These are phyloP conservation scores for Ganoderma sp. DNA, from an alignment of 1,284 basidiomycete species.

Conservation along the genomic window DNA sequence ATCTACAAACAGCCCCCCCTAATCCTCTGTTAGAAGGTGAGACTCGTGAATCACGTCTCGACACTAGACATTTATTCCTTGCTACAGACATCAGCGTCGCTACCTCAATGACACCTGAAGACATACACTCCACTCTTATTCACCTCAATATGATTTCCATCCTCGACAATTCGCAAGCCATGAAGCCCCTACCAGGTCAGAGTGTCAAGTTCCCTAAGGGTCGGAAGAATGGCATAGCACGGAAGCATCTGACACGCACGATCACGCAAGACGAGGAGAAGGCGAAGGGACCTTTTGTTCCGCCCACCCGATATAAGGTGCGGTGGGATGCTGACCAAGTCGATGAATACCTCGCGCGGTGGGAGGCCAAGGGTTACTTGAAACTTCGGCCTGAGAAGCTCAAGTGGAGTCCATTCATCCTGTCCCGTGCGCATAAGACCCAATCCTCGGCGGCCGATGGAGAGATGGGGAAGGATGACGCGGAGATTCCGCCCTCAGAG, in stretches of 20 bases:
- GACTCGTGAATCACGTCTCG: constrained; percentile 32
- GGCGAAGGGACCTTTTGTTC: constrained; percentile 58
- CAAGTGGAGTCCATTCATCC: constrained; percentile 94
- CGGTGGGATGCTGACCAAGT: constrained; percentile 78
- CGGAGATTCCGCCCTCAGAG: constrained; percentile 22
- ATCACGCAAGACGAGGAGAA: constrained; percentile 58
- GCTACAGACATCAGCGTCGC: constrained; percentile 80
- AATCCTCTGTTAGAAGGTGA: constrained; percentile 78
- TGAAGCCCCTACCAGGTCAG: constrained; percentile 71
- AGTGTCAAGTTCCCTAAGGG: constrained; percentile 75
- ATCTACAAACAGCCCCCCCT: constrained; percentile 67
- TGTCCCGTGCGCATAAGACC: constrained; percentile 62
- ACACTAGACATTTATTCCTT: constrained; percentile 15
- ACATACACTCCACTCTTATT: constrained; percentile 80
- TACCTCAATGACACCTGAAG: constrained; percentile 93
- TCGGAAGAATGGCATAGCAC: constrained; percentile 67
- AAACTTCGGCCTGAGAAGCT: constrained; percentile 84
- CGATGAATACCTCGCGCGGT: constrained; percentile 66
- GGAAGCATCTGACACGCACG: constrained; percentile 65
- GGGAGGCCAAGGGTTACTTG: constrained; percentile 84
- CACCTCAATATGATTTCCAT: constrained; percentile 81
- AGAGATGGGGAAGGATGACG: constrained; percentile 29
- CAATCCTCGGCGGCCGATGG: constrained; percentile 43
- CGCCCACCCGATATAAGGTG: constrained; percentile 81
- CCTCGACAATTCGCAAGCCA: constrained; percentile 54